These are phyloP conservation scores for Termitomyces sp. DNA, from an alignment of 768 basidiomycete species.

Conservation along the genomic window DNA sequence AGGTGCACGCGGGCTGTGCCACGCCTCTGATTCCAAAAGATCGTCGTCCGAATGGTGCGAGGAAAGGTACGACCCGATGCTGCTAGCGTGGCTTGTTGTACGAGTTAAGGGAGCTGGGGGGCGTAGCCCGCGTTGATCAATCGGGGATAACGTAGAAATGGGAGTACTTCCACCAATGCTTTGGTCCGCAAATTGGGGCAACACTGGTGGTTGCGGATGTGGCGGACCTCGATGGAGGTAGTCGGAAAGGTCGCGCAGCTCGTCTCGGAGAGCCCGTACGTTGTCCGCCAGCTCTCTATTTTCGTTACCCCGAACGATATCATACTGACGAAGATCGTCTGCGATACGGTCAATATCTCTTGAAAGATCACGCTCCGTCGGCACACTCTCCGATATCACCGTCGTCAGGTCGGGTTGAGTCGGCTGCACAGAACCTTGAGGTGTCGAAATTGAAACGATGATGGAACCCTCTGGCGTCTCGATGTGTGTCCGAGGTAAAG, in stretches of 20 bases:
- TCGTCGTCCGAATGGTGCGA: conserved; percentile 73
- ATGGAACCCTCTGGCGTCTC: conserved; percentile 36
- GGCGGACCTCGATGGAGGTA: conserved; percentile 35
- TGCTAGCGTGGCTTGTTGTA: conserved; percentile 36
- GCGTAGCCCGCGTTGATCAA: conserved; percentile 18
- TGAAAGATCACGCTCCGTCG: conserved; percentile 49
- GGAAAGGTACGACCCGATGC: conserved; percentile 17
- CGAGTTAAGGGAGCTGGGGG: conserved; percentile 28
- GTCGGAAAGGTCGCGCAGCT: conserved; percentile 59
- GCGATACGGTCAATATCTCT: conserved; percentile 40
- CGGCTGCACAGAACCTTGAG: conserved; percentile 30
- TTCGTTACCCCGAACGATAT: conserved; percentile 59
- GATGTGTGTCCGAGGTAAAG: conserved; percentile 19
- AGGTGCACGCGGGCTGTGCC: conserved; percentile 17
- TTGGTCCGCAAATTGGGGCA: conserved; percentile 26
- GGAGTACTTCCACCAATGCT: conserved; percentile 40
- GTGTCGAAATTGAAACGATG: conserved; percentile 33
- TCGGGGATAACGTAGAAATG: conserved; percentile 22
- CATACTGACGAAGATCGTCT: conserved; percentile 52
- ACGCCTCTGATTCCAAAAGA: conserved; percentile 8
- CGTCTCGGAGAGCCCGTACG: conserved; percentile 64
- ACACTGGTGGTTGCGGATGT: conserved; percentile 3
- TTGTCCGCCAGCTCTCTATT: conserved; percentile 59
- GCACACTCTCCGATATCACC: conserved; percentile 29
- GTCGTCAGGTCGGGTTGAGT: conserved; percentile 30